Evolutionary conservation across 1,139 yeast genomes (phyloP), one percentile per base, ranked within the genome.

Genomic region (Chernovozyma sophiae-reginae): DNA sequence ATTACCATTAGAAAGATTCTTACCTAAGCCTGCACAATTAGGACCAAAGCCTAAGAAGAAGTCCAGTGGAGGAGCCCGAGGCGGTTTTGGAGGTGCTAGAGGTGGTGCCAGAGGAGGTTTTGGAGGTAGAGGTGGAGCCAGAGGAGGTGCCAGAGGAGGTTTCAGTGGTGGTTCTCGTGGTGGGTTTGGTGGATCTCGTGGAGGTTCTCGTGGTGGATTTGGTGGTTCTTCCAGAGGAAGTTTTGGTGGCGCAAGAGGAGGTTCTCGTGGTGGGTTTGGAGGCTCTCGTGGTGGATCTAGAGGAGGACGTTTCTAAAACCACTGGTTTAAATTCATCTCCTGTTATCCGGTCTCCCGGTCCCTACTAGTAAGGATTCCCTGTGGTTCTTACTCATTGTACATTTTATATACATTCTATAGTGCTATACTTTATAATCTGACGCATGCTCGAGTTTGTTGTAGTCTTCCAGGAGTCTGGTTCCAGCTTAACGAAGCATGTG

Each of bases 1-100:
- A 51, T 78, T 94, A 51, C 99, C 99, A 37, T 71, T 92, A 51
- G 98, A 92, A 56, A 80, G 98, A 72, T 90, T 90, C 68, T 73
- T 89, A 63, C 97, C 97, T 47, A 86, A 89, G 68, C 92, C 97
- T 36, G 81, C 84, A 68, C 81, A 67, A 19, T 70, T 60, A 32
- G 95, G 94, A 30, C 84, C 90, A 51, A 81, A 81, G 58, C 83
- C 87, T 47, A 81, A 86, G 64, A 82, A 71, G 65, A 82, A 83
- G 68, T 79, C 81, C 65, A 68, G 61, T 28, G 67, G 62, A 23
- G 71, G 68, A 32, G 69, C 62, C 22, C 50, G 56, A 14, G 51
- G 60, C 24, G 56, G 62, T 30, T 54, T 60, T 19, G 47, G 52
- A 22, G 55, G 62, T 19, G 58, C 56, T 27, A 46, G 60, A 36